A percentile compares a stretch with the other conserved stretches of the same genome.
These are phyloP conservation scores for Boletales sp. DNA, from an alignment of 768 basidiomycete species.

Conservation along the genomic window DNA sequence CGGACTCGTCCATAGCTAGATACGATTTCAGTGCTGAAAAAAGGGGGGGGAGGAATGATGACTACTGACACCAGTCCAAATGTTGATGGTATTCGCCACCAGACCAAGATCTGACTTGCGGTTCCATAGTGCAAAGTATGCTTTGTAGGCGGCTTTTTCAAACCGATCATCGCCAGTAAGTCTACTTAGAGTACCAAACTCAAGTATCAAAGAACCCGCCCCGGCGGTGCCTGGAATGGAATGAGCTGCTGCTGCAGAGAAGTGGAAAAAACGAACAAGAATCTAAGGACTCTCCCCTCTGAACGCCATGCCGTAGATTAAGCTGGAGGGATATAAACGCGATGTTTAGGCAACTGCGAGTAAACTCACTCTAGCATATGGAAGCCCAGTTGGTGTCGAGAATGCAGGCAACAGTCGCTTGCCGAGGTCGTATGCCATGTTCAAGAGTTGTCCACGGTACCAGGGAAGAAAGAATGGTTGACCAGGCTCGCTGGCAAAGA, in stretches of 20 bases:
- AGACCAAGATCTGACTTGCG: constrained; percentile 79
- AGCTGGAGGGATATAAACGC: constrained; percentile 43
- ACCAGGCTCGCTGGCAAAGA: constrained; percentile 64
- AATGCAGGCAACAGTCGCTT: constrained; percentile 87
- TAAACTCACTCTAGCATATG: constrained; percentile 73
- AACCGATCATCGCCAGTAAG: constrained; percentile 88
- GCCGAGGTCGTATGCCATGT: constrained; percentile 84
- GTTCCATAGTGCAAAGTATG: constrained; percentile 94
- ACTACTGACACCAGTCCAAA: constrained; percentile 67
- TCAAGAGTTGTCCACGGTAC: constrained; percentile 79
- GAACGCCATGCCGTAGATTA: constrained; percentile 78
- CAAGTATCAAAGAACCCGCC: constrained; percentile 88
- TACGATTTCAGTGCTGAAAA: constrained; percentile 5
- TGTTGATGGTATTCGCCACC: constrained; percentile 88
- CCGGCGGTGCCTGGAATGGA: constrained; percentile 72
- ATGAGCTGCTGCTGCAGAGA: constrained; percentile 3
- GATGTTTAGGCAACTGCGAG: background rate
- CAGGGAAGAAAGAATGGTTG: constrained; percentile 76
- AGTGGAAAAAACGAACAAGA: constrained; percentile 62
- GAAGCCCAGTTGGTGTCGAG: constrained; percentile 85
- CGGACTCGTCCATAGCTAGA: constrained; percentile 66
- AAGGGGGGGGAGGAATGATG: background rate
- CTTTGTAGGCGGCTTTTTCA: constrained; percentile 84
- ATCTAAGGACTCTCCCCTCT: constrained; percentile 71
- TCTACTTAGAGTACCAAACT: constrained; percentile 90